These are phyloP conservation scores for Salicornia ramosissima DNA, from an alignment of 148 eudicot species.

Conservation along the genomic window DNA sequence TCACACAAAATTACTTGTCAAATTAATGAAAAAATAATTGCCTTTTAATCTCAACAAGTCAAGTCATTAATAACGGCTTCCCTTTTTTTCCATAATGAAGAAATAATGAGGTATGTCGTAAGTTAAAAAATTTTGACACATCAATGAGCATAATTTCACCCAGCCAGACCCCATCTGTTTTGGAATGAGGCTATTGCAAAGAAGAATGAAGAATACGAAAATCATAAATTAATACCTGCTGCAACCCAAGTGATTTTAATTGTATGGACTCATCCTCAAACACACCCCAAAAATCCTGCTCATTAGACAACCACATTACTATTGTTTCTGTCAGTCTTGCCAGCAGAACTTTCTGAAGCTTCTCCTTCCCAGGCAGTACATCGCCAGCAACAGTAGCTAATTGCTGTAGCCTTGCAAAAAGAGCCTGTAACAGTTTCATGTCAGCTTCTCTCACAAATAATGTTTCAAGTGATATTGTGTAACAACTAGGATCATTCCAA, in stretches of 20 bases:
- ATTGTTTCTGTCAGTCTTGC: conserved; percentile 91
- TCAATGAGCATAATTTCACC: no score
- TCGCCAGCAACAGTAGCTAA: conserved; percentile 92
- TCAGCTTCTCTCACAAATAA: conserved; percentile 3
- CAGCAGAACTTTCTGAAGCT: conserved; percentile 80
- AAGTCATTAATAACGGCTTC: no score
- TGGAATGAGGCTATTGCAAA: no score
- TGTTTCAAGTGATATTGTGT: not conserved
- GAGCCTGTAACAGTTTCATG: conserved; percentile 46
- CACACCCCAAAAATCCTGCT: conserved; percentile 87
- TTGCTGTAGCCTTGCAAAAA: conserved; percentile 91
- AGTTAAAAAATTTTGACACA: no score
- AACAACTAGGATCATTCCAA: not conserved
- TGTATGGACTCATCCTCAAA: conserved; percentile 68
- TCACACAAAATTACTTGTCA: no score
- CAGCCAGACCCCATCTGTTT: no score
- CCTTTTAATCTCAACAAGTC: no score
- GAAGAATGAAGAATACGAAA: no score
- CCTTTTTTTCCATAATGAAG: no score
- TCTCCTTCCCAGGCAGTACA: conserved; percentile 82
- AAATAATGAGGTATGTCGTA: no score
- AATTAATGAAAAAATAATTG: no score
- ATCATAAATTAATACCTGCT: conserved; percentile 51
- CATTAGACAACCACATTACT: conserved; percentile 83
- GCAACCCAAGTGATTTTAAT: conserved; percentile 73